These are phyloP conservation scores for Sextonia rubra DNA, from an alignment of 164 flowering plant species.

Conservation along the genomic window DNA sequence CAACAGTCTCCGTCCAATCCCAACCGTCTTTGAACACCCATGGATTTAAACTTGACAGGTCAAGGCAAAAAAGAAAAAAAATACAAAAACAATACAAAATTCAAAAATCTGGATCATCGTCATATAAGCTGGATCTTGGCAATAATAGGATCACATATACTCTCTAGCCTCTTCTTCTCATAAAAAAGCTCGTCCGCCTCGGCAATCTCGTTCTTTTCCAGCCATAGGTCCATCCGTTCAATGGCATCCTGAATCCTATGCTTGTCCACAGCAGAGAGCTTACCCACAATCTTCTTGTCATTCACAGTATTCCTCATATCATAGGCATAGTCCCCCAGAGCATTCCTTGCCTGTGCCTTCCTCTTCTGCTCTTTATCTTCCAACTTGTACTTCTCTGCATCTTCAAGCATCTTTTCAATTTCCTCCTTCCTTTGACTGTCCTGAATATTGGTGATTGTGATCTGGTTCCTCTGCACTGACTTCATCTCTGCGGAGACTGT, in stretches of 20 bases:
- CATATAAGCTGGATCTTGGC: neutral
- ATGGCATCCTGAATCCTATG: neutral
- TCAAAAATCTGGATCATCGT: neutral
- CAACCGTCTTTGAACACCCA: no score
- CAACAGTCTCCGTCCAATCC: no score
- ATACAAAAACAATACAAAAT: no score
- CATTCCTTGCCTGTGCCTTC: neutral
- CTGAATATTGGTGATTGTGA: neutral
- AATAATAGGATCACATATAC: neutral
- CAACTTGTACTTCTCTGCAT: neutral
- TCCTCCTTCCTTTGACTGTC: neutral
- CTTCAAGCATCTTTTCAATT: constrained; percentile 5
- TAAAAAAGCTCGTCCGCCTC: neutral
- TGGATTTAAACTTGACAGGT: no score
- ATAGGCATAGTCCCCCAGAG: neutral
- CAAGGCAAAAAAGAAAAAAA: no score
- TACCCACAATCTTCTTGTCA: neutral
- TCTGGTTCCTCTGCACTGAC: neutral
- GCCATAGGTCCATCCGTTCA: neutral
- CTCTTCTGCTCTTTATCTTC: neutral
- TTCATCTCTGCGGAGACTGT: neutral
- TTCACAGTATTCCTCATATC: neutral
- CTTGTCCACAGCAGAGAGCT: neutral
- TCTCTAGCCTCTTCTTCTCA: neutral
- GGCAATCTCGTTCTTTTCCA: neutral